Evolutionary conservation across 1,284 basidiomycete species (phyloP).

Genomic region (Cutaneotrichosporon curvatum): DNA sequence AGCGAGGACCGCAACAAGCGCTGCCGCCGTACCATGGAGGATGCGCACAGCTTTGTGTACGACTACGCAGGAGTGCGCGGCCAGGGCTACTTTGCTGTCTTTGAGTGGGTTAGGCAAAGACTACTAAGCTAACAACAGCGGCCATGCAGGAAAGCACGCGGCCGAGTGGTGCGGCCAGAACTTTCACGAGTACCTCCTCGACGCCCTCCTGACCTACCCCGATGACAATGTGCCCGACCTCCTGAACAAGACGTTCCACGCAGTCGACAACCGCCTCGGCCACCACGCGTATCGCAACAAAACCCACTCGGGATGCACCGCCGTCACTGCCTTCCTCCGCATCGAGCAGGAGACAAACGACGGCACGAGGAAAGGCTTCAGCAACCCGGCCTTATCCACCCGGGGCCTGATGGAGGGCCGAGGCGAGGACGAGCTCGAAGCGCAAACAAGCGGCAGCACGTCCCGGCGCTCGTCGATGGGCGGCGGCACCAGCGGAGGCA

Average conservation of each 20-base stretch:
- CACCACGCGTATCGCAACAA: slow-evolving; percentile 76
- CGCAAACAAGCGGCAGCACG: slow-evolving; percentile 21
- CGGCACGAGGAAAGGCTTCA: slow-evolving; percentile 23
- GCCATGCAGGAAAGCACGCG: slow-evolving; percentile 96
- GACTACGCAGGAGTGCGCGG: slow-evolving; percentile 85
- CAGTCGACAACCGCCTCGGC: slow-evolving; percentile 76
- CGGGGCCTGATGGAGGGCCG: slow-evolving; percentile 41
- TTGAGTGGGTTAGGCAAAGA: slow-evolving; percentile 62
- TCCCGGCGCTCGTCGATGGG: slow-evolving; percentile 28
- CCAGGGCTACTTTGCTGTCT: slow-evolving; percentile 96
- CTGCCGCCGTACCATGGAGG: slow-evolving; percentile 90
- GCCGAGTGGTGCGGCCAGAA: slow-evolving; percentile 98
- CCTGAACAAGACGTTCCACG: slow-evolving; percentile 88
- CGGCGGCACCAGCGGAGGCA: slow-evolving; percentile 18
- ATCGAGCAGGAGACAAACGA: slow-evolving; percentile 60
- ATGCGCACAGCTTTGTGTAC: slow-evolving; percentile 90
- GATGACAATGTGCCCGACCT: slow-evolving; percentile 68
- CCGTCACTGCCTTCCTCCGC: slow-evolving; percentile 94
- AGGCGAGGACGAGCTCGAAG: slow-evolving; percentile 44
- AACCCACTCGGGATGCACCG: slow-evolving; percentile 95
- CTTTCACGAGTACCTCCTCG: slow-evolving; percentile 66
- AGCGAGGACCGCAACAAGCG: slow-evolving; percentile 78
- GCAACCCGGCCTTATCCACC: slow-evolving; percentile 32
- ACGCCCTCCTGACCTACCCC: slow-evolving; percentile 40
- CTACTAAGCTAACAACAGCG: no score